Evolutionary conservation across 345 rosid species (phyloP), one percentile per base, ranked within the genome.

Genomic region (Hevea brasiliensis): DNA sequence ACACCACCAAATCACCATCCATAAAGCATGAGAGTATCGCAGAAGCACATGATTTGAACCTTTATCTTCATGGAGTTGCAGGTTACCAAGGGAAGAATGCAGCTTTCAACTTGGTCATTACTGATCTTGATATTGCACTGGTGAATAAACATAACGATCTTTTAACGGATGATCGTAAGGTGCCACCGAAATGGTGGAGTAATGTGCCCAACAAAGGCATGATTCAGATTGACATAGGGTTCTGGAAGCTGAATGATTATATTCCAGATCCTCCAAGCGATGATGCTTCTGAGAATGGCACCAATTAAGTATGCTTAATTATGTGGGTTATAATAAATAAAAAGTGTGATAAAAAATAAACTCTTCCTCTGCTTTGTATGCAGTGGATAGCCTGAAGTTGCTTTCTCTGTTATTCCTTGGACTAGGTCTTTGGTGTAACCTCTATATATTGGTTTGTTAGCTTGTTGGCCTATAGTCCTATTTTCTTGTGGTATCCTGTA

Each of bases 31-130:
- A 24, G 0, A 21, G 0, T 18, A 2, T 18, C 7, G 5, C 11
- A 6, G 2, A 20, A 15, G 2, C 74, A 12, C 84, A 77, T 65
- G 11, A 60, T 29, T 29, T 77, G 45, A 66, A 77, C 32, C 29
- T 21, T 27, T 81, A 81, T 21, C 20, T 60, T 24, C 81, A 77
- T 67, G 66, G 55, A 45, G 27, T 81, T 10, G 78, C 84, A 18
- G 81, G 81, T 45, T 11, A 68, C 8, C 74, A 80, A 27, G 77
- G 73, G 61, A 32, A 32, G 37, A 4, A 41, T 13, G 12, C 20
- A 42, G 61, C 56, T 0, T 76, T 80, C 32, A 56, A 68, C 8
- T 35, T 76, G 48, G 71, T 47, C 7, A 27, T n/a, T n/a, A n/a
- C 45, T 27, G 23, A 65, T 47, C 47, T 26, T 8, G 70, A 65